Evolutionary conservation across 2,329 filamentous ascomycete species (phyloP).

Genomic region (Cladosporium sp.): DNA sequence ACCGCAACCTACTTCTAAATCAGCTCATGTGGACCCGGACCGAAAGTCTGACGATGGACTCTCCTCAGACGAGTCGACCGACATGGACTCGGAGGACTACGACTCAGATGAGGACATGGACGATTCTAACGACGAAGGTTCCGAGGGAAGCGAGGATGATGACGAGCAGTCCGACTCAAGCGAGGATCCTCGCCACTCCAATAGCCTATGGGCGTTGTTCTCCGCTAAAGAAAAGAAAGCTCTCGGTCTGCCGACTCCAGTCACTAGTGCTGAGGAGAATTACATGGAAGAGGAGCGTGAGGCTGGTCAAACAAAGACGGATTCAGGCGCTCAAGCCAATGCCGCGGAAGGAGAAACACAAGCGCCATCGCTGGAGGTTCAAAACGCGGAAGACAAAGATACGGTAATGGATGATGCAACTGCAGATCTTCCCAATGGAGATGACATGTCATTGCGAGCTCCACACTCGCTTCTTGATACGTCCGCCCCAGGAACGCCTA

Average conservation of each 20-base stretch:
- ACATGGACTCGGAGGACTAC: conserved; percentile 33
- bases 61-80: conserved; percentile 32
- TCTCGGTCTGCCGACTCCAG: conserved; percentile 25
- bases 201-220: conserved; percentile 18
- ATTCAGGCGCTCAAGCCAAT: background rate
- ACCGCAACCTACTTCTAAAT: background rate
- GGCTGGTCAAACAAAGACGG: background rate
- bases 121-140: conserved; percentile 32
- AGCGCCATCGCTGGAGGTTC: background rate
- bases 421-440: conserved; percentile 23
- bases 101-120: conserved; percentile 37
- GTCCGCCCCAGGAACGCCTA: conserved; percentile 7
- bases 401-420: background rate
- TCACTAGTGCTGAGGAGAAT: conserved; percentile 28
- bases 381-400: background rate
- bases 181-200: conserved; percentile 31
- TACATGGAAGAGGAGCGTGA: conserved; percentile 7
- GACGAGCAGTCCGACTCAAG: conserved; percentile 14
- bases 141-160: conserved; percentile 26
- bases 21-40: background rate
- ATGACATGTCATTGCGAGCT: conserved; percentile 12
- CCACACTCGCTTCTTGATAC: background rate
- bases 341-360: background rate
- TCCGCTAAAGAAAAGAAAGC: conserved; percentile 10
- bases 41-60: background rate